Evolutionary conservation across 2,329 filamentous ascomycete genomes (phyloP).

Genomic region (Sphaerulina musiva): DNA sequence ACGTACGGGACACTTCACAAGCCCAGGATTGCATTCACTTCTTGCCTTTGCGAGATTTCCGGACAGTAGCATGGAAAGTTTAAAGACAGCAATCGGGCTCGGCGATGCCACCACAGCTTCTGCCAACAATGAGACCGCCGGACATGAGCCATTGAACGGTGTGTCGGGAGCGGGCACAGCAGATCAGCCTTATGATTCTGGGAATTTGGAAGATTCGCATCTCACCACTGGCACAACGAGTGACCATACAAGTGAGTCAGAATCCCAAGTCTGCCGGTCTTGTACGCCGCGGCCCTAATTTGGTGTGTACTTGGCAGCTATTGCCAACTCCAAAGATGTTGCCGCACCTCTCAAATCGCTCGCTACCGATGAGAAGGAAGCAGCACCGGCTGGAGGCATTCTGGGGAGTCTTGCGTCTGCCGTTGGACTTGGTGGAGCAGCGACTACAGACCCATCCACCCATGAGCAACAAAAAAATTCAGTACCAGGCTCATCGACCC

Average conservation of each 20-base stretch:
- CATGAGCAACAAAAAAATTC: background rate
- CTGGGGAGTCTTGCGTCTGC: slow-evolving; percentile 4
- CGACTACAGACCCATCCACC: background rate
- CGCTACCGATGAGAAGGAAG: background rate
- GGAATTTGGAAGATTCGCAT: slow-evolving; percentile 7
- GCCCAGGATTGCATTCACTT: background rate
- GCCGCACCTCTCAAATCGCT: slow-evolving; percentile 4
- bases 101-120: slow-evolving; percentile 5
- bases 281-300: background rate
- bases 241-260: background rate
- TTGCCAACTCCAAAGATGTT: background rate
- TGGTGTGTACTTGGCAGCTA: background rate
- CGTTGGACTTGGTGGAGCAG: slow-evolving; percentile 1
- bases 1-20: background rate
- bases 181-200: slow-evolving; percentile 11
- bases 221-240: background rate
- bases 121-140: slow-evolving; percentile 2
- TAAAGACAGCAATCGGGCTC: slow-evolving; percentile 9
- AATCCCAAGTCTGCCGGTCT: background rate
- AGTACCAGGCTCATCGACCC: background rate
- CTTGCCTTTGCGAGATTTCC: background rate
- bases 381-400: slow-evolving; percentile 2
- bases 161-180: slow-evolving; percentile 11
- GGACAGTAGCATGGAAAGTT: slow-evolving; percentile 7
- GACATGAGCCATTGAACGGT: slow-evolving; percentile 6